These are phyloP conservation scores for Favolaschia claudopus DNA, from an alignment of 768 basidiomycete genomes.

Conservation along the genomic window DNA sequence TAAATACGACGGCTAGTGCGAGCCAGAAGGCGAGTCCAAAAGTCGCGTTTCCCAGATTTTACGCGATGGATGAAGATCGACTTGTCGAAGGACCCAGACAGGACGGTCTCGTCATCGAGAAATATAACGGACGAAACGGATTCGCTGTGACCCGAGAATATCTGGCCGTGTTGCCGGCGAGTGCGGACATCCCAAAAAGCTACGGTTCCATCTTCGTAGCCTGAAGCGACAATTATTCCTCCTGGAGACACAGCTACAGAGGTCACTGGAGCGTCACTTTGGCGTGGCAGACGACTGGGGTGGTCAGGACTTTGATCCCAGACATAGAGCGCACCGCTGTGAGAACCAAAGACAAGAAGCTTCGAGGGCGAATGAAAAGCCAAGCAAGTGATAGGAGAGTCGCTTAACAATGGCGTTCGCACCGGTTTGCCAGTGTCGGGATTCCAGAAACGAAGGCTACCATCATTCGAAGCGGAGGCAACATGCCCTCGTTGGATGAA, in stretches of 20 bases:
- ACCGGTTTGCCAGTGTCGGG: background rate
- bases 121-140: conserved; percentile 8
- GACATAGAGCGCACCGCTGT: background rate
- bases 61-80: background rate
- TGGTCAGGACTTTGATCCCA: conserved; percentile 19
- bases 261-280: background rate
- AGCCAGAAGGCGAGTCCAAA: background rate
- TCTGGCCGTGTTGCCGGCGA: background rate
- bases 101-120: background rate
- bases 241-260: conserved; percentile 23
- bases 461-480: conserved; percentile 16
- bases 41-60: background rate
- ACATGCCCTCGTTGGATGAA: conserved; percentile 6
- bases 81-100: conserved; percentile 16
- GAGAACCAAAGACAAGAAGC: conserved; percentile 16
- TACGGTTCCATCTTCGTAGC: conserved; percentile 5
- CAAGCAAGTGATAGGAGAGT: conserved; percentile 11
- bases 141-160: background rate
- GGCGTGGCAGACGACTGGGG: background rate
- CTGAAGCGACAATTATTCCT: conserved; percentile 3
- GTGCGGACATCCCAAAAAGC: conserved; percentile 17
- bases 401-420: background rate
- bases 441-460: conserved; percentile 20
- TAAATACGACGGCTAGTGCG: background rate
- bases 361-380: conserved; percentile 7